These are phyloP conservation scores for Solanum paucissectum DNA, from an alignment of 257 asterid genomes.

Conservation along the genomic window DNA sequence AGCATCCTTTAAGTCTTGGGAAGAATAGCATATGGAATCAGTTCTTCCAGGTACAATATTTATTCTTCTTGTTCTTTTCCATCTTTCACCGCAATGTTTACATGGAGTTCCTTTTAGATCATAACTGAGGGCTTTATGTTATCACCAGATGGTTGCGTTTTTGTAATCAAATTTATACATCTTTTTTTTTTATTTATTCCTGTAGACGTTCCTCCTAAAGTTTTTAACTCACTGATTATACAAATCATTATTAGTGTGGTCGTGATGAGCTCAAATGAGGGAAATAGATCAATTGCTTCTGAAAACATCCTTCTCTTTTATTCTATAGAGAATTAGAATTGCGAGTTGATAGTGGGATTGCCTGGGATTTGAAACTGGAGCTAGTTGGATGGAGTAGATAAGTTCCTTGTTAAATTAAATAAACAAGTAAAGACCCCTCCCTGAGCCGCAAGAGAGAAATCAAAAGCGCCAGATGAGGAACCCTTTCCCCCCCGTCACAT, in stretches of 20 bases:
- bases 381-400: background rate
- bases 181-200: background rate
- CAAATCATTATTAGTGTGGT: background rate
- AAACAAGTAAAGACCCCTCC: background rate
- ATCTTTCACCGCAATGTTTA: background rate
- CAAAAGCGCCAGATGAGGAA: background rate
- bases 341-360: background rate
- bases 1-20: constrained; percentile 93
- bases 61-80: background rate
- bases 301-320: background rate
- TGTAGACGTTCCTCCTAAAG: background rate
- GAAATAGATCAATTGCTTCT: background rate
- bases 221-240: background rate
- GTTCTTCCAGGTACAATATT: constrained; percentile 63
- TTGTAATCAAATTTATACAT: background rate
- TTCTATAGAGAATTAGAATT: background rate
- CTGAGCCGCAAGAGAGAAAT: background rate
- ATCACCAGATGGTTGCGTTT: background rate
- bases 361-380: background rate
- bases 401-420: background rate
- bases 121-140: background rate
- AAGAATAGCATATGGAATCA: constrained; percentile 90
- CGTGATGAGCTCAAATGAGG: background rate
- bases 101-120: background rate
- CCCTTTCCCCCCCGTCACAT: background rate